Percentiles rank a stretch among this genome's conserved stretches.
Conservation (phyloP, 2,329 filamentous ascomycete species). For the Venturia effusa region DNA sequence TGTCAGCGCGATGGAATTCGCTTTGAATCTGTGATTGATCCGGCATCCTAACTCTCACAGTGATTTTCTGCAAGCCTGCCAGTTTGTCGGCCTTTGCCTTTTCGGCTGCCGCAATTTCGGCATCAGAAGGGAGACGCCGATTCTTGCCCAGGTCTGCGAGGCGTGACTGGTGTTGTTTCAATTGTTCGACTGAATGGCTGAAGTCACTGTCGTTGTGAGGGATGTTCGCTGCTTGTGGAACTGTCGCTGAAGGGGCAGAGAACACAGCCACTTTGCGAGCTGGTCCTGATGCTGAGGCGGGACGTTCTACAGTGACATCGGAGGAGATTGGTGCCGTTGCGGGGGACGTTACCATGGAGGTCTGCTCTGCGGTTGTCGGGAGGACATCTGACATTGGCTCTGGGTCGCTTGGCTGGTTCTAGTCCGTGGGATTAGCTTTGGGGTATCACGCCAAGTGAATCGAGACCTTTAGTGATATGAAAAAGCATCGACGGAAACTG, state of each 20-base stretch:
- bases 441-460: background rate
- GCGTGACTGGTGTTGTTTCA: slow-evolving; percentile 60
- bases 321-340: slow-evolving; percentile 19
- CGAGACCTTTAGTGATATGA: background rate
- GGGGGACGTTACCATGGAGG: slow-evolving; percentile 14
- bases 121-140: slow-evolving; percentile 69
- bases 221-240: slow-evolving; percentile 61
- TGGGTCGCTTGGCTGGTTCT: background rate
- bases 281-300: slow-evolving; percentile 2
- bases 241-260: slow-evolving; percentile 62
- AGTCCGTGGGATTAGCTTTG: background rate
- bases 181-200: slow-evolving; percentile 63
- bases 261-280: slow-evolving; percentile 46
- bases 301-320: slow-evolving; percentile 16
- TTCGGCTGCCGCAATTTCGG: slow-evolving; percentile 63
- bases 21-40: slow-evolving; percentile 71
- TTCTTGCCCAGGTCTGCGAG: slow-evolving; percentile 56
- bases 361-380: slow-evolving; percentile 13
- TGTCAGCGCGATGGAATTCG: slow-evolving; percentile 57
- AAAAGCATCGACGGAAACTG: no score
- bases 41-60: slow-evolving; percentile 75
- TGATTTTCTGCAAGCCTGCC: slow-evolving; percentile 54
- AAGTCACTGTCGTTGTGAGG: slow-evolving; percentile 63
- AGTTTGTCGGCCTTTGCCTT: slow-evolving; percentile 55
- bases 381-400: slow-evolving; percentile 4